Conservation (phyloP, 2,329 filamentous ascomycete species). For the Aschersonia sp. region DNA sequence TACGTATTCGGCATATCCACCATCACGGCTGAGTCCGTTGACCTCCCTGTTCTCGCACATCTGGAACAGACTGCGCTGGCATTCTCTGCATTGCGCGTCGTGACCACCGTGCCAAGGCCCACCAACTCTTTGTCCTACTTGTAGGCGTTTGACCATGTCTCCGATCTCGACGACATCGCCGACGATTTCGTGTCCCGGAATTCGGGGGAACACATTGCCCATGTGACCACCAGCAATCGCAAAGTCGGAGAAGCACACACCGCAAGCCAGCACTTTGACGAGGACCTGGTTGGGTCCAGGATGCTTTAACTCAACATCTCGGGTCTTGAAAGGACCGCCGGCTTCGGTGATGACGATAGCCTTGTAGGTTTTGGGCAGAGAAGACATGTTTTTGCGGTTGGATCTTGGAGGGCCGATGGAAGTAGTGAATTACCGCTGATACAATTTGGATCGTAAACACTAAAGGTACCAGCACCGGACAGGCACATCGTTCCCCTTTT, state of each 20-base stretch:
- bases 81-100: constrained; percentile 45
- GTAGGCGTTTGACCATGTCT: constrained; percentile 37
- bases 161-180: constrained; percentile 49
- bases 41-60: constrained; percentile 48
- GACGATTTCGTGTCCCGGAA: constrained; percentile 58
- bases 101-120: constrained; percentile 34
- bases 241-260: constrained; percentile 54
- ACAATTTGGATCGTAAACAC: background rate
- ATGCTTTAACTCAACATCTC: constrained; percentile 41
- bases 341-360: constrained; percentile 44
- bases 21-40: constrained; percentile 52
- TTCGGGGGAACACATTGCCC: constrained; percentile 42
- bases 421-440: background rate
- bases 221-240: constrained; percentile 31
- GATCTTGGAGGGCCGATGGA: background rate
- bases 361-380: constrained; percentile 52
- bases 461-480: background rate
- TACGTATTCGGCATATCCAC: constrained; percentile 55
- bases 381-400: constrained; percentile 10
- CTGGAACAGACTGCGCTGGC: constrained; percentile 50
- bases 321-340: constrained; percentile 36
- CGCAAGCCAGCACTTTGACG: constrained; percentile 58
- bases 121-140: constrained; percentile 50
- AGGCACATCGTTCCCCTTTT: background rate
- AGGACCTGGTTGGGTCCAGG: constrained; percentile 47